phyloP scores from a whole-genome alignment of 371 early-diverging fungal genomes.

The Encephalitozoon romaleae region DNA sequence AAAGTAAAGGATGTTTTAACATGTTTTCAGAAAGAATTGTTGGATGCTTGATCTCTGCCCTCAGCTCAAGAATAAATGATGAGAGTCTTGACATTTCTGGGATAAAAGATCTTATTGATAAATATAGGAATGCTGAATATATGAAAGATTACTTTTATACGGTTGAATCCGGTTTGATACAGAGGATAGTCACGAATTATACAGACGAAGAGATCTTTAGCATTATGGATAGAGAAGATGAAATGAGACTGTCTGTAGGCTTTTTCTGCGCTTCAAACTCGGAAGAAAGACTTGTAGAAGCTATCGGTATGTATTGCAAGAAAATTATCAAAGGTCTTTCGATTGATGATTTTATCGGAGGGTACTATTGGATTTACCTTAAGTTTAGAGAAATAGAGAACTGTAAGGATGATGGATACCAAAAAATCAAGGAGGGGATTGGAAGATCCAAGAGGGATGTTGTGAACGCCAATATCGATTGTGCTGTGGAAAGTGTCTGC shows the following conservation, averaged over 20 bases:
- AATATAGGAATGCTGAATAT: background rate
- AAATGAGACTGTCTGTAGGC: background rate
- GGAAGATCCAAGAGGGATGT: background rate
- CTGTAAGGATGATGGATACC: background rate
- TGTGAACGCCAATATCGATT: background rate
- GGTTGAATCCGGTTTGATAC: background rate
- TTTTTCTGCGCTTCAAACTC: background rate
- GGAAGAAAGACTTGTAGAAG: background rate
- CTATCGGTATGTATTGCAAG: background rate
- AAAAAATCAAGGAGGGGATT: background rate
- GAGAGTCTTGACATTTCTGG: background rate
- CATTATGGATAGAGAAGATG: background rate
- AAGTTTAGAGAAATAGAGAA: background rate
- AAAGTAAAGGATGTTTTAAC: background rate
- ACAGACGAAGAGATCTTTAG: background rate
- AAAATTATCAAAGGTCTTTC: background rate
- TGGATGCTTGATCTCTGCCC: background rate
- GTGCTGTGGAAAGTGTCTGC: background rate
- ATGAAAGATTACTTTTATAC: background rate
- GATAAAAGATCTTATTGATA: background rate
- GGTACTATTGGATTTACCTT: background rate
- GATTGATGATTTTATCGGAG: background rate
- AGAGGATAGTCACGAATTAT: background rate
- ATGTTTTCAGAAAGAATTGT: background rate
- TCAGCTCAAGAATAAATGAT: background rate